Base-by-base conservation (phyloP, 2,329 filamentous ascomycete genomes). In the Ambrosiella beaveri region DNA sequence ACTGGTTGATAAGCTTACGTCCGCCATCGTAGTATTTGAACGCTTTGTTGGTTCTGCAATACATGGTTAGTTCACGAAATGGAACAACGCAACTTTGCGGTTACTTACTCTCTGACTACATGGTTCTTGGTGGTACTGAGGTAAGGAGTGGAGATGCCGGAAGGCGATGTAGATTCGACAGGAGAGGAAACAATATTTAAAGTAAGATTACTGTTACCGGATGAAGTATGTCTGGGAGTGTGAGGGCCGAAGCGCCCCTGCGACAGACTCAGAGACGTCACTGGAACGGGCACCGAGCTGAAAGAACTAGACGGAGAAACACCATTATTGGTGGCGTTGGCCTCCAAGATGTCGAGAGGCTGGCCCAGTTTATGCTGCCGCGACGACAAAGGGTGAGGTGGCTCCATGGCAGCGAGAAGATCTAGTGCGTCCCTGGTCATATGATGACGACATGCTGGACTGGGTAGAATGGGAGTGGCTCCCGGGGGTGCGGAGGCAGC, bases 1-100 rank as follows among this genome's bases (percentile, higher is more conserved):
- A 98, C 67, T 96, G 86, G 66, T 98, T 98, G 75, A 98, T 95
- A 57, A 90, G 78, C 72, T 98, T 98, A 62, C 93, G 87, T 60
- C 93, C 93, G 4, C 91, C 95, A 62, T 88, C 78, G 57, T 80
- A 80, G 69, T 97, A 89, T 62, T 90, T 88, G 65, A 90, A 84
- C 57, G 88, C 90, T 62, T 90, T 88, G 71, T 95, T 87, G 8
- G 91, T 96, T 71, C 84, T 87, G 44, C 27, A 54, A 60, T 11
- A 47, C 47, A 58, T 8, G 57, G 56, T 40, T 8, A 27, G 36
- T 41, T 36, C 12, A 54, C 2, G 13, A 54, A 27, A n/a, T 27
- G 12, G 51, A 44, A 37, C 27, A 11, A 3, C 45, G 40, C 7
- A 27, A 11, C n/a, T 3, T 47, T 17, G 19, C n/a, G 8, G 40